These are phyloP conservation scores for Cucurbita pepo DNA, from an alignment of 306 rosid species.

Conservation along the genomic window DNA sequence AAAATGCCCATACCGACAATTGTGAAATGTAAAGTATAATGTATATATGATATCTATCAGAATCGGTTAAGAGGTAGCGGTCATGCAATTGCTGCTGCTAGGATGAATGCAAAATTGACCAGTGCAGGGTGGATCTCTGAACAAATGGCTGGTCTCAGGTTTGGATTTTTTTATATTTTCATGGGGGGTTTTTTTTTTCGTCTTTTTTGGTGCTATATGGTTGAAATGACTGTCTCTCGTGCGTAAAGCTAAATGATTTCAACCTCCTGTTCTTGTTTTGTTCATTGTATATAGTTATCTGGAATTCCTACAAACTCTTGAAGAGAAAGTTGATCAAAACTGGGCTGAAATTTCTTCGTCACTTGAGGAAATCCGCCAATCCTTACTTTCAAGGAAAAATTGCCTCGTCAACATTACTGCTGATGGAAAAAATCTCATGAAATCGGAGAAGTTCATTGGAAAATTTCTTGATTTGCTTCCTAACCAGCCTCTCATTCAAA, in stretches of 20 bases:
- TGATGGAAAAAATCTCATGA: constrained; percentile 49
- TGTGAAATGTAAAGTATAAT: neutral
- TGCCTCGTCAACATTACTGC: constrained; percentile 76
- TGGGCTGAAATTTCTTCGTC: constrained; percentile 74
- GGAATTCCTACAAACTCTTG: constrained; percentile 68
- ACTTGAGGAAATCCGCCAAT: constrained; percentile 83
- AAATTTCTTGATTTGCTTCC: constrained; percentile 77
- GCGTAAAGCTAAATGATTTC: neutral
- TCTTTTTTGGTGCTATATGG: neutral
- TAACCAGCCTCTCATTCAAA: constrained; percentile 28
- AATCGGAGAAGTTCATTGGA: constrained; percentile 37
- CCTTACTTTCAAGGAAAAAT: constrained; percentile 54
- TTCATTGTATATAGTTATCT: constrained; percentile 45
- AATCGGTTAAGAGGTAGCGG: constrained; percentile 94
- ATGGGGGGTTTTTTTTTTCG: neutral
- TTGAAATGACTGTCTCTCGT: neutral
- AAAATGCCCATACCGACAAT: neutral
- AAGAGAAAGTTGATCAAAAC: constrained; percentile 75
- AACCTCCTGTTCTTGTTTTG: constrained; percentile 6
- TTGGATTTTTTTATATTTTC: constrained; percentile 18
- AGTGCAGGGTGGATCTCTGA: constrained; percentile 93
- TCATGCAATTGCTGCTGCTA: constrained; percentile 91
- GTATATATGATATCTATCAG: constrained; percentile 19
- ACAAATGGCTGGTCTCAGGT: constrained; percentile 97
- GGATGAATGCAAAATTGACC: constrained; percentile 94